Base-by-base conservation (phyloP, 2,329 filamentous ascomycete species). In the Fusarium sp. region DNA sequence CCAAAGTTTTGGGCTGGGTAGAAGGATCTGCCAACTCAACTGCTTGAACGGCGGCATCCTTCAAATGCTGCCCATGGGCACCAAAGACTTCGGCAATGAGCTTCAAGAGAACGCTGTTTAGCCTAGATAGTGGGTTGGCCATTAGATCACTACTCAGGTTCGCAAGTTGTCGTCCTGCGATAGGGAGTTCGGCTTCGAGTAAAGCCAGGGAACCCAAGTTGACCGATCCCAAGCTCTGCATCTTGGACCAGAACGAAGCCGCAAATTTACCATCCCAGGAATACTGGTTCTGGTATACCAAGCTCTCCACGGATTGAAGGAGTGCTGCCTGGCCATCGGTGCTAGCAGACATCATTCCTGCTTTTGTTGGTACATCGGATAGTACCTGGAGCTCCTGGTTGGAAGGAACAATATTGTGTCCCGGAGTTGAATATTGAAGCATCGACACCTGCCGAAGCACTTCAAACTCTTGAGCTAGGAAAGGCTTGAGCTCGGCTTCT, bases 111-210 rank as follows among this genome's bases (percentile, higher is more conserved):
- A 86, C 74, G 11, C 80, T 73, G 65, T 85, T 85, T 16, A 91
- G 80, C 43, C 84, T 81, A 11, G 75, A 72, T 4, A 88, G 71
- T 3, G 88, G 85, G 71, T 90, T 85, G 13, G 81, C 77, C 4
- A 83, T 78, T 43, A 91, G 78, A 28, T 87, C 79, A 34, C 80
- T 74, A 57, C 85, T 85, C 62, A 88, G 83, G 37, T 79, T 76
- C 50, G 86, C 80, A 28, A 92, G 72, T 60, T 89, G 85, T 46
- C 84, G 83, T 10, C 88, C 88, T 63, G 93, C 81, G 4, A 87
- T 82, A 9, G 89, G 89, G 52, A 93, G 80, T 74, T 94, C 92
- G 1, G 84, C 82, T 77, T 92, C 90, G 0, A 94, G 82, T 16
- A 91, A 83, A 46, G 87, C 84, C 50, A 94, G 80, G 43, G 89